Evolutionary conservation across 2,329 filamentous ascomycete genomes (phyloP).

Genomic region (Trichophyton benhamiae): DNA sequence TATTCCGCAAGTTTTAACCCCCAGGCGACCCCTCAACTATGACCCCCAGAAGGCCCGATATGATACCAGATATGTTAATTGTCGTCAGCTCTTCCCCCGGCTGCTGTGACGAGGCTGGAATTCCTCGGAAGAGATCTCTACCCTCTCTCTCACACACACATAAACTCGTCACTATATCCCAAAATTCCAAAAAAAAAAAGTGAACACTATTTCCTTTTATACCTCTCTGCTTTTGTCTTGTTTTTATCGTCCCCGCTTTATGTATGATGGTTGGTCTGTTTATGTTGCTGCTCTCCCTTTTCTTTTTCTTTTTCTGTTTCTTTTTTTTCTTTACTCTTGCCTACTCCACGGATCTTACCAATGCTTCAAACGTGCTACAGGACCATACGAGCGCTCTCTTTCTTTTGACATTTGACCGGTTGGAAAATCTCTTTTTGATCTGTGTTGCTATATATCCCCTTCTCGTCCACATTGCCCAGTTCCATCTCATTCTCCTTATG

Average conservation of each 20-base stretch:
- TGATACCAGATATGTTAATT: neutral
- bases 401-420: neutral
- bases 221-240: too few relatives aligned
- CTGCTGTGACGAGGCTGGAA: neutral
- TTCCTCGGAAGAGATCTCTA: neutral
- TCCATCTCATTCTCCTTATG: too few relatives aligned
- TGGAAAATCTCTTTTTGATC: conserved; percentile 5
- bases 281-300: neutral
- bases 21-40: neutral
- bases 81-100: neutral
- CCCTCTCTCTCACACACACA: too few relatives aligned
- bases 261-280: neutral
- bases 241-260: neutral
- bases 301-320: too few relatives aligned
- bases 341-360: neutral
- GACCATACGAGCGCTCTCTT: neutral
- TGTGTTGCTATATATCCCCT: neutral
- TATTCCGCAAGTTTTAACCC: too few relatives aligned
- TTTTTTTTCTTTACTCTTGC: neutral
- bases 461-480: too few relatives aligned
- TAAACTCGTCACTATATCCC: too few relatives aligned
- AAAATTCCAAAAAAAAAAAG: neutral
- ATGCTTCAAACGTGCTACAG: neutral
- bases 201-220: too few relatives aligned
- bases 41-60: neutral